Evolutionary conservation across 768 basidiomycete species (phyloP), one percentile per base, ranked within the genome.

Genomic region (Suillus americanus): DNA sequence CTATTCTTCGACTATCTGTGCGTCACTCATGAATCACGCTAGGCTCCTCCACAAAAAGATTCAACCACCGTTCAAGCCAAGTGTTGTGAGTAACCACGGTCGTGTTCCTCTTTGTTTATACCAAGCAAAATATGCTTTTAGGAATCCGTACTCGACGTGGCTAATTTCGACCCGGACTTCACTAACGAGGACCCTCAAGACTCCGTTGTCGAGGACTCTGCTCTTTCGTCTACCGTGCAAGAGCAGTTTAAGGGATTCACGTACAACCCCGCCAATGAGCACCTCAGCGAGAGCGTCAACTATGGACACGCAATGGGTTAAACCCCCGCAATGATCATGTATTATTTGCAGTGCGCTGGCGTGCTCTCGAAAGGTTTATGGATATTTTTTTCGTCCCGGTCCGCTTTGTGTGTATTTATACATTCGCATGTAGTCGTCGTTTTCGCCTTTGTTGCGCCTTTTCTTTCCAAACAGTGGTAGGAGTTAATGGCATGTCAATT

Each of bases 161-260:
- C 90, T 64, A 95, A 98, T 82, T 99, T 99, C 79, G 97, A 99
- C 77, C 86, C 94, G 30, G 97, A 99, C 77, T 99, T 99, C 74
- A 98, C 96, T 35, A 92, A 90, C 66, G 97, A 99, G 75, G 90
- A 93, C 63, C 91, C 96, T 2, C 88, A 94, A 70, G 97, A 99
- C 77, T 96, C 94, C 2, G 95, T 99, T 62, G 97, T 99, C 45
- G 93, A 92, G 67, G 94, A 95, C 72, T 95, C 94, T 4, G 89
- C 87, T 33, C 80, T 99, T 43, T 95, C 93, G 18, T 92, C 97
- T 81, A 98, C 96, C 0, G 95, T 99, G 2, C 97, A 99, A 75
- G 94, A 95, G 71, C 94, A 96, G 75, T 99, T 99, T 85, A 82
- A 84, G 70, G 92, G 92, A 33, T 95, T 95, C 79, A 94, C 92